Percentiles rank a stretch among this genome's conserved stretches.
Conservation (phyloP, 1,284 basidiomycete genomes). For the Moniliella sp. region DNA sequence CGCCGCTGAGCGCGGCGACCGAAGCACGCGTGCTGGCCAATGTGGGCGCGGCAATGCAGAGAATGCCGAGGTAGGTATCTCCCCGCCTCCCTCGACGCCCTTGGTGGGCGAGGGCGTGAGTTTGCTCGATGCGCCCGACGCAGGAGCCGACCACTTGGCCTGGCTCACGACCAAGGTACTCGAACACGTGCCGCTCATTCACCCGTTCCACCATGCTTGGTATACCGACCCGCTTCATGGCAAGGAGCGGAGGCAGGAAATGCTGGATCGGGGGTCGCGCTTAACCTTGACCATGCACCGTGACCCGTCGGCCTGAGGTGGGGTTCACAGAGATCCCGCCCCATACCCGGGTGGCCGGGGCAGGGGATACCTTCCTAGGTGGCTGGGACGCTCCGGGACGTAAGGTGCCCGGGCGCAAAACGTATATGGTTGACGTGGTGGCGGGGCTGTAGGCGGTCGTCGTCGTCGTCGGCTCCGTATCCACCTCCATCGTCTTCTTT, state of each 20-base stretch:
- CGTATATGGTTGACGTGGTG: too few species aligned
- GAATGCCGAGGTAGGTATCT: constrained; percentile 4
- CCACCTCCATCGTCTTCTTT: too few species aligned
- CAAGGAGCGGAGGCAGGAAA: constrained; percentile 1
- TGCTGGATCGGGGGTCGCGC: constrained; percentile 1
- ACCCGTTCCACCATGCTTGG: constrained; percentile 13
- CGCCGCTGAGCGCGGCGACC: neutral
- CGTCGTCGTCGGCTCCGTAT: too few species aligned
- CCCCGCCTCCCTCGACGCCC: constrained; percentile 6
- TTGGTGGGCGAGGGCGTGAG: neutral
- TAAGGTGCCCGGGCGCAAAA: too few species aligned
- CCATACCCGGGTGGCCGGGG: constrained; percentile 9
- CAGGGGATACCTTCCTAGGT: constrained; percentile 12
- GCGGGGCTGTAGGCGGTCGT: too few species aligned
- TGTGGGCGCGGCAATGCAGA: constrained; percentile 1
- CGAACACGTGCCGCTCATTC: constrained; percentile 18
- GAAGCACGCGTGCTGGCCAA: neutral
- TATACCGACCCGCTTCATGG: constrained; percentile 4
- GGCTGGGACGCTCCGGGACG: too few species aligned
- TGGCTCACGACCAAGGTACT: constrained; percentile 24
- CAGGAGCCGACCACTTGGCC: constrained; percentile 2
- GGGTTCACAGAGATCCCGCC: constrained; percentile 18
- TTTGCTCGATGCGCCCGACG: neutral
- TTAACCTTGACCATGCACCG: constrained; percentile 6
- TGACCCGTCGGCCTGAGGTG: constrained; percentile 16